These are phyloP conservation scores for Linnemannia hyalina DNA, from an alignment of 192 early-diverging fungal species.

Conservation along the genomic window DNA sequence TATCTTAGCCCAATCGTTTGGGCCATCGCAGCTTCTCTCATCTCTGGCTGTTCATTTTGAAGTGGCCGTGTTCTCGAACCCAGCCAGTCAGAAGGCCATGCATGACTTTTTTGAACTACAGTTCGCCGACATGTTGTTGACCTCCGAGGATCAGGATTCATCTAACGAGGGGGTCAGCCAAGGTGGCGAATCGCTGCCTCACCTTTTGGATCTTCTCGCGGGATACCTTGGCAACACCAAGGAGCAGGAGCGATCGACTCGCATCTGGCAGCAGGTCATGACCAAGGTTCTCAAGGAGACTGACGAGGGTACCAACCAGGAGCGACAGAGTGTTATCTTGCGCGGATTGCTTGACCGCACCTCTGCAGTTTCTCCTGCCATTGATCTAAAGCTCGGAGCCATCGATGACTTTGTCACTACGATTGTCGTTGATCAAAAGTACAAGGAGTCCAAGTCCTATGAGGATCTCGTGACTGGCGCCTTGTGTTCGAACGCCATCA, in stretches of 20 bases:
- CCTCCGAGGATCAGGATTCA: slow-evolving; percentile 25
- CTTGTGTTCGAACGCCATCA: slow-evolving; percentile 9
- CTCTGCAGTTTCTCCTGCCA: neutral
- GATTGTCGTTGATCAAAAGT: slow-evolving; percentile 27
- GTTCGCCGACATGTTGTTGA: slow-evolving; percentile 49
- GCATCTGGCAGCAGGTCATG: slow-evolving; percentile 45
- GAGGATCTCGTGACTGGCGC: slow-evolving; percentile 10
- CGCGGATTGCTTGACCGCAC: slow-evolving; percentile 32
- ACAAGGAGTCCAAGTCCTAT: slow-evolving; percentile 13
- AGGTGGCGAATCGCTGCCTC: slow-evolving; percentile 32
- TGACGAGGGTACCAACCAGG: neutral
- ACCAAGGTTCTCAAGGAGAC: slow-evolving; percentile 40
- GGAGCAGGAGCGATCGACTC: slow-evolving; percentile 22
- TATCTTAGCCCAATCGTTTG: slow-evolving; percentile 41
- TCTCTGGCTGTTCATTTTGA: slow-evolving; percentile 49
- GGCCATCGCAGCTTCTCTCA: slow-evolving; percentile 51
- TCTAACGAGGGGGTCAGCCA: neutral
- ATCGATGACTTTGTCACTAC: slow-evolving; percentile 29
- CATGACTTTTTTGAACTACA: slow-evolving; percentile 47
- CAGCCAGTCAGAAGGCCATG: slow-evolving; percentile 43
- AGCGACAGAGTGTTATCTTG: slow-evolving; percentile 33
- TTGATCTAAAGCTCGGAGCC: slow-evolving; percentile 30
- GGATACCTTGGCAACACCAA: slow-evolving; percentile 41
- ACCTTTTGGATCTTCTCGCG: slow-evolving; percentile 48
- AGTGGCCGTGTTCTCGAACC: slow-evolving; percentile 50